A percentile compares a stretch with the other conserved stretches of the same genome.
phyloP scores from a whole-genome alignment of 2,329 filamentous ascomycete species.

The Fusarium nurragi region DNA sequence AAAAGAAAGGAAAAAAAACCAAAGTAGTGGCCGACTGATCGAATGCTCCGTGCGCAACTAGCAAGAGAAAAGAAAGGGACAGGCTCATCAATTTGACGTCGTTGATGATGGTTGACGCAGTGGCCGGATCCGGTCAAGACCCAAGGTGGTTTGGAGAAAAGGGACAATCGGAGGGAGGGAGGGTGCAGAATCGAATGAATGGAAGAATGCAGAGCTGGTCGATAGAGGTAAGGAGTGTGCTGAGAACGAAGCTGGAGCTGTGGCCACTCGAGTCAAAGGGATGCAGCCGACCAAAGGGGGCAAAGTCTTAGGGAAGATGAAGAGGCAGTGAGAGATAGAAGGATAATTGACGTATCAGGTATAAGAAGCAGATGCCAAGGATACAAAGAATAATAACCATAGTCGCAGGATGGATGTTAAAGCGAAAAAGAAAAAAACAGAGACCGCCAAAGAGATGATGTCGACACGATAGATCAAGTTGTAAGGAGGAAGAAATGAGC shows the following conservation, averaged over 20 bases:
- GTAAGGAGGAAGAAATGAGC: slow-evolving; percentile 33
- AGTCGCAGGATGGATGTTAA: slow-evolving; percentile 22
- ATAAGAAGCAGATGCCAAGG: slow-evolving; percentile 29
- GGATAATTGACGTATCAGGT: slow-evolving; percentile 32
- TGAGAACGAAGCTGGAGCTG: slow-evolving; percentile 8
- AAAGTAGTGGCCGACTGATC: slow-evolving; percentile 11
- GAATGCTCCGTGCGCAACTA: slow-evolving; percentile 18
- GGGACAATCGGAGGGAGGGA: slow-evolving; percentile 2
- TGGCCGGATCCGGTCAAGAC: slow-evolving; percentile 25
- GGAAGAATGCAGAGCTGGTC: slow-evolving; percentile 9
- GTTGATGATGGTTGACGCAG: slow-evolving; percentile 13
- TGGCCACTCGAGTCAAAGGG: slow-evolving; percentile 9
- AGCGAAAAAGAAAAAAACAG: not conserved
- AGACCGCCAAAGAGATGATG: not conserved
- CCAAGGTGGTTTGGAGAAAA: slow-evolving; percentile 1
- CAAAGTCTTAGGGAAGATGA: slow-evolving; percentile 24
- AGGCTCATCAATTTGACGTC: slow-evolving; percentile 13
- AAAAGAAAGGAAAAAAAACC: not conserved
- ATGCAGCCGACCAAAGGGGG: not conserved
- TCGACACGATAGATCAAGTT: slow-evolving; percentile 13
- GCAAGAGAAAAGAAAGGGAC: not conserved
- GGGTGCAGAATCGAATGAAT: slow-evolving; percentile 9
- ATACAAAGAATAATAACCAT: slow-evolving; percentile 37
- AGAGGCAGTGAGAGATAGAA: slow-evolving; percentile 27
- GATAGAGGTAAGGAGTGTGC: slow-evolving; percentile 3